Percentiles rank a stretch among this genome's conserved stretches.
Evolutionary conservation across 164 flowering plant genomes (phyloP).

Genomic region (Nelumbo lutea): DNA sequence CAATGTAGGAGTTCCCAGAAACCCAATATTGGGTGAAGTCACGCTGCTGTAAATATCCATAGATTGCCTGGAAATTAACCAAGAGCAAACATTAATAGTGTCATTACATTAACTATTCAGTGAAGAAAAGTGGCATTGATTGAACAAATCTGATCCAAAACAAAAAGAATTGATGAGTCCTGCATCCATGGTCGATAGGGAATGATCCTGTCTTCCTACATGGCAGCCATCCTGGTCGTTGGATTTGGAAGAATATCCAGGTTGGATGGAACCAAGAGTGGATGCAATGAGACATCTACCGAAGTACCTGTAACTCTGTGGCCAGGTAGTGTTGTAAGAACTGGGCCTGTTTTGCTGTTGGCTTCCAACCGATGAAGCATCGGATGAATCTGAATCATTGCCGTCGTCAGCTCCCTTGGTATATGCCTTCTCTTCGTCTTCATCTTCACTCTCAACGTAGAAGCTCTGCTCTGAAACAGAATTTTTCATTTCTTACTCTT

Average conservation of each 20-base stretch:
- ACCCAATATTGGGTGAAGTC: conserved; percentile 75
- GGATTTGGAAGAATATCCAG: neutral
- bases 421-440: conserved; percentile 33
- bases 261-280: neutral
- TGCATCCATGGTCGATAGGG: too few relatives aligned
- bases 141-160: too few relatives aligned
- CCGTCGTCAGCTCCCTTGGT: conserved; percentile 30
- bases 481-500: conserved; percentile 41
- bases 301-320: conserved; percentile 43
- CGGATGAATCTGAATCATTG: conserved; percentile 46
- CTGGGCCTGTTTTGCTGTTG: conserved; percentile 36
- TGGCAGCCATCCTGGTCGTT: too few relatives aligned
- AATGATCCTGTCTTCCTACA: too few relatives aligned
- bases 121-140: too few relatives aligned
- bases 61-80: conserved; percentile 64
- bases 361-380: conserved; percentile 29
- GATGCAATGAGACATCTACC: neutral
- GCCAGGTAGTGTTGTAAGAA: conserved; percentile 58
- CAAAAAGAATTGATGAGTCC: too few relatives aligned
- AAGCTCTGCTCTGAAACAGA: conserved; percentile 57
- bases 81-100: neutral
- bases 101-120: too few relatives aligned
- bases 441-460: conserved; percentile 67
- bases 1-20: conserved; percentile 70
- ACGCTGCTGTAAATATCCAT: conserved; percentile 86